phyloP scores from a whole-genome alignment of 495 filamentous ascomycete genomes.

The Zalerion maritima region DNA sequence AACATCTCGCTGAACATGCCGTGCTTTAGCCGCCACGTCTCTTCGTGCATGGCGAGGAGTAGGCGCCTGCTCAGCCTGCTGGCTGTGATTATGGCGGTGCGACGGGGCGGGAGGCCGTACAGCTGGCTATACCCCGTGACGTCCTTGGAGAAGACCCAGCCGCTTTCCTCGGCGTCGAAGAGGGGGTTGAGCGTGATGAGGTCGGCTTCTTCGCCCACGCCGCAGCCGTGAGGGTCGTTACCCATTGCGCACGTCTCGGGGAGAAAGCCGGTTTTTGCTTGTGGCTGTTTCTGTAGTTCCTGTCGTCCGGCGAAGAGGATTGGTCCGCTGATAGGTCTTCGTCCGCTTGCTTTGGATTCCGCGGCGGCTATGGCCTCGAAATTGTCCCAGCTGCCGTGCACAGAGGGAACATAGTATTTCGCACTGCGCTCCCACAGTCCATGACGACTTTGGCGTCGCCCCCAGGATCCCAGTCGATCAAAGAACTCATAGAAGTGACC shows the following conservation, averaged over 20 bases:
- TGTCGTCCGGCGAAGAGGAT: constrained; percentile 41
- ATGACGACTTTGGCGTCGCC: constrained; percentile 62
- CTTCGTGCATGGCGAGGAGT: constrained; percentile 75
- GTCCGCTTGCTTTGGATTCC: constrained; percentile 37
- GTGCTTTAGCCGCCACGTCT: constrained; percentile 62
- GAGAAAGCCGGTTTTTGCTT: constrained; percentile 45
- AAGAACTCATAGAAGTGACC: constrained; percentile 93
- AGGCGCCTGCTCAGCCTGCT: constrained; percentile 68
- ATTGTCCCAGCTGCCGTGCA: constrained; percentile 80
- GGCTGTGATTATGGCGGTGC: constrained; percentile 73
- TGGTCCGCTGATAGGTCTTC: constrained; percentile 66
- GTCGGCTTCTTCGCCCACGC: constrained; percentile 83
- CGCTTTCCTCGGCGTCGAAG: constrained; percentile 74
- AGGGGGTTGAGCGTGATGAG: constrained; percentile 90
- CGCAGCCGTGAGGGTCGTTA: constrained; percentile 60
- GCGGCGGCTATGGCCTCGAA: constrained; percentile 44
- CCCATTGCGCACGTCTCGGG: constrained; percentile 38
- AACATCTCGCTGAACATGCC: constrained; percentile 95
- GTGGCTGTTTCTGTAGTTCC: constrained; percentile 45
- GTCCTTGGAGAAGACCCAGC: constrained; percentile 75
- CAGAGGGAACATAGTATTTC: constrained; percentile 77
- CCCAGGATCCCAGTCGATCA: constrained; percentile 57
- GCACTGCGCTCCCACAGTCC: constrained; percentile 81
- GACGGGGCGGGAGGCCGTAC: constrained; percentile 53
- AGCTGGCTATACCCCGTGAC: constrained; percentile 70